Conservation (phyloP, 257 asterid species). For the Orobanche coerulescens region DNA sequence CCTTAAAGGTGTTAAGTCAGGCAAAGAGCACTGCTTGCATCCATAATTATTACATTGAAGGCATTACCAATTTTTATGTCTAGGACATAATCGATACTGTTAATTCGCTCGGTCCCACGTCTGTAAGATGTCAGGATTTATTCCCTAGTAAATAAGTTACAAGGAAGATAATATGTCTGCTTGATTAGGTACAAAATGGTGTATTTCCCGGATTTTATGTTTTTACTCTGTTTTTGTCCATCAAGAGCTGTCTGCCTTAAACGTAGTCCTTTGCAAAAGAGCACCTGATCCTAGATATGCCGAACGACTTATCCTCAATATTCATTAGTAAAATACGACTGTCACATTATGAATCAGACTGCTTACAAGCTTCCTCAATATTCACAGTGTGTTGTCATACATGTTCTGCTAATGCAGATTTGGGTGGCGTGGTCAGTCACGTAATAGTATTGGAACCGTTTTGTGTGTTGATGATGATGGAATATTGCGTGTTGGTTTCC, state of each 20-base stretch:
- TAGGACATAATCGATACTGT: neutral
- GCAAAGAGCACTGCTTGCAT: neutral
- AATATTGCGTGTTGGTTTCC: slow-evolving; percentile 93
- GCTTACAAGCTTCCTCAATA: neutral
- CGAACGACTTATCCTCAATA: slow-evolving; percentile 13
- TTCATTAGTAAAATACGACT: slow-evolving; percentile 4
- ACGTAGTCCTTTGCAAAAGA: neutral
- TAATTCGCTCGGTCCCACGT: slow-evolving; percentile 1
- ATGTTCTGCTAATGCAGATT: slow-evolving; percentile 50
- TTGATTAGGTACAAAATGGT: neutral
- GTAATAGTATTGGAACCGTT: slow-evolving; percentile 90
- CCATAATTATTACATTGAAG: neutral
- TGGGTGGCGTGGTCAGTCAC: slow-evolving; percentile 97
- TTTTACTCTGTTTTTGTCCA: neutral
- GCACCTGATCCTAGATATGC: neutral
- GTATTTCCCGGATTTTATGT: neutral
- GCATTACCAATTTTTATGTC: neutral
- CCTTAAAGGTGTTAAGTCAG: neutral
- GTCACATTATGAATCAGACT: neutral
- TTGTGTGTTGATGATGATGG: slow-evolving; percentile 99
- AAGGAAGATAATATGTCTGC: neutral
- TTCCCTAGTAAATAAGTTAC: slow-evolving; percentile 6
- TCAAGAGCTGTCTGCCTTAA: neutral
- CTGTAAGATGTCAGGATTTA: neutral
- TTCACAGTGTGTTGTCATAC: slow-evolving; percentile 4